phyloP scores from a whole-genome alignment of 176 grass and related monocot genomes.

The Triticum dicoccoides region DNA sequence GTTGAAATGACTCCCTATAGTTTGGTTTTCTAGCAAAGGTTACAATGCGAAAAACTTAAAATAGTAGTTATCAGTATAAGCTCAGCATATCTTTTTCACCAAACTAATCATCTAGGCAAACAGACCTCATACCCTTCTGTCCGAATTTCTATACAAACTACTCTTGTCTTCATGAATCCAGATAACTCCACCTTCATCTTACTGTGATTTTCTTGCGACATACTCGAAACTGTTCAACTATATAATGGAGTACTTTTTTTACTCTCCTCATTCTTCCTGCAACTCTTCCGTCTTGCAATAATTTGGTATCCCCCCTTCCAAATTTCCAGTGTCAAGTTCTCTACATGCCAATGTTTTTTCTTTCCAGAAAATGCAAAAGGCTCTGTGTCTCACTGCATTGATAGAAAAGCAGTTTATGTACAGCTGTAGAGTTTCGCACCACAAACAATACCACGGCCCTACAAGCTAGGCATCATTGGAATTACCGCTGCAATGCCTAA shows the following conservation, averaged over 20 bases:
- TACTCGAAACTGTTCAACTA: not conserved
- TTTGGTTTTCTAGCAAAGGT: not conserved
- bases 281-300: not conserved
- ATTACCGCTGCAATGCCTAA: too few relatives aligned
- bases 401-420: not conserved
- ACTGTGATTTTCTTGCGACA: not conserved
- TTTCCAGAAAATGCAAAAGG: not conserved
- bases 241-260: not conserved
- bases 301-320: not conserved
- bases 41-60: not conserved
- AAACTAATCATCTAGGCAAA: not conserved
- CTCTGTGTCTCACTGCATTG: not conserved
- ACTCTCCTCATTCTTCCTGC: not conserved
- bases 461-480: not conserved
- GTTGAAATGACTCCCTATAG: not conserved
- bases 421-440: not conserved
- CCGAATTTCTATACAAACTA: not conserved
- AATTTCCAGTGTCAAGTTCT: not conserved
- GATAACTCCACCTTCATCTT: not conserved
- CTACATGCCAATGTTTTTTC: not conserved
- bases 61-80: not conserved
- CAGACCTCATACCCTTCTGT: not conserved
- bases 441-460: not conserved
- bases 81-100: not conserved
- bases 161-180: not conserved